Evolutionary conservation across 768 basidiomycete species (phyloP), one percentile per base, ranked within the genome.

Genomic region (Calocybe indica): DNA sequence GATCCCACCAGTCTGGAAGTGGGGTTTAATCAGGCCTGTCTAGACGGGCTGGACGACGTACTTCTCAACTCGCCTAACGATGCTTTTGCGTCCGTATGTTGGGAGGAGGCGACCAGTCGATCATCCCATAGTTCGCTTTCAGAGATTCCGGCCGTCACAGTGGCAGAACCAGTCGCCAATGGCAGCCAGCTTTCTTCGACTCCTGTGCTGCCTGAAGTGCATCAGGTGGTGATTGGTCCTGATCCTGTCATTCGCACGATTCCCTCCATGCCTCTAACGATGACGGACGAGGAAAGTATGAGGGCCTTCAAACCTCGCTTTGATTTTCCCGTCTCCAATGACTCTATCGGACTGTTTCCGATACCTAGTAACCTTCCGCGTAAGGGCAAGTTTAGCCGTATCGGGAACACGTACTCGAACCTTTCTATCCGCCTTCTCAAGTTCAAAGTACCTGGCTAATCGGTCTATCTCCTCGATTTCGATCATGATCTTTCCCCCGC

Each of bases 31-130:
- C 33, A 56, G 32, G 62, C 65, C 41, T 68, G 67, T 51, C 53
- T 73, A 28, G 60, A 67, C 15, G 71, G 71, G 6, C 61, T 73
- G 9, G 71, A 71, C 37, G 63, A 67, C 44, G 52, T 58, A 12
- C 61, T 72, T 14, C 55, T 71, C 7, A 62, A 64, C 39, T 62
- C 61, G 15, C 72, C 72, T 2, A 48, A 50, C 13, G 63, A 66
- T 15, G 65, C 70, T 8, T 72, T 67, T 48, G 58, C 65, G 5
- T 62, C 67, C 10, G 50, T 61, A n/a, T 70, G 69, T 50, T 72
- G 70, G 70, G 54, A 58, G 32, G 57, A 62, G 43, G 59, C 53
- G 30, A 51, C 53, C 31, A 47, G 42, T n/a, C 38, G 48, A 34
- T 29, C 38, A 22, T 38, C 42, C 33, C 32, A 15, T 35, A 46